phyloP scores from a whole-genome alignment of 306 rosid species.

The Begonia peltatifolia region DNA sequence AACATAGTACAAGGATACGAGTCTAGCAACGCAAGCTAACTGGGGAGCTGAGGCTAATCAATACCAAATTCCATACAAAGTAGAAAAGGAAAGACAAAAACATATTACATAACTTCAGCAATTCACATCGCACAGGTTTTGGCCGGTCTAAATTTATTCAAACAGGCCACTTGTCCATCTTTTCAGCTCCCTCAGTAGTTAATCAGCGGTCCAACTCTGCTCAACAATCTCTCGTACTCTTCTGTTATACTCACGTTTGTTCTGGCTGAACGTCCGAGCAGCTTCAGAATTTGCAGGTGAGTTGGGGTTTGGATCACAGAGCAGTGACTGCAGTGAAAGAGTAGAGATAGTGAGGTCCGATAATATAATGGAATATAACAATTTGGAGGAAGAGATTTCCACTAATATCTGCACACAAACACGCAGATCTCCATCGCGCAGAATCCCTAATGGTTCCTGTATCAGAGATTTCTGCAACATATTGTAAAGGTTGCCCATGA shows the following conservation, averaged over 20 bases:
- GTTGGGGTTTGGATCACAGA: slow-evolving; percentile 93
- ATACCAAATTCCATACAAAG: too few species aligned
- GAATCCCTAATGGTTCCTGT: too few species aligned
- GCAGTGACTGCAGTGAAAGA: slow-evolving; percentile 65
- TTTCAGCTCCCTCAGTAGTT: slow-evolving; percentile 21
- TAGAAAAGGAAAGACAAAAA: too few species aligned
- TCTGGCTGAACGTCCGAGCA: slow-evolving; percentile 90
- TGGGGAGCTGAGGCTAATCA: too few species aligned
- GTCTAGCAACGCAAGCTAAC: too few species aligned
- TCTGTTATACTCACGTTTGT: slow-evolving; percentile 91
- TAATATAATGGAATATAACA: too few species aligned
- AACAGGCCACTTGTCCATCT: slow-evolving; percentile 28
- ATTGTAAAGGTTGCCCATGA: too few species aligned
- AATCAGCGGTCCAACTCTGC: slow-evolving; percentile 99
- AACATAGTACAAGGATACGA: too few species aligned
- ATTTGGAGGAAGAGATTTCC: too few species aligned
- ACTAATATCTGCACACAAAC: too few species aligned
- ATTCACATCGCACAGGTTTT: slow-evolving; percentile 30
- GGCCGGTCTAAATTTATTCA: slow-evolving; percentile 29
- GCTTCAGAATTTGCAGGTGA: slow-evolving; percentile 99
- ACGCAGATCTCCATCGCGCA: too few species aligned
- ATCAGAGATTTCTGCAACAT: too few species aligned
- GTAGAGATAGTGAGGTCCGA: neutral
- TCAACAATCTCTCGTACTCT: slow-evolving; percentile 83
- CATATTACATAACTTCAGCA: neutral